Conservation (phyloP, 2,329 filamentous ascomycete species). For the Mollisia scopiformis region DNA sequence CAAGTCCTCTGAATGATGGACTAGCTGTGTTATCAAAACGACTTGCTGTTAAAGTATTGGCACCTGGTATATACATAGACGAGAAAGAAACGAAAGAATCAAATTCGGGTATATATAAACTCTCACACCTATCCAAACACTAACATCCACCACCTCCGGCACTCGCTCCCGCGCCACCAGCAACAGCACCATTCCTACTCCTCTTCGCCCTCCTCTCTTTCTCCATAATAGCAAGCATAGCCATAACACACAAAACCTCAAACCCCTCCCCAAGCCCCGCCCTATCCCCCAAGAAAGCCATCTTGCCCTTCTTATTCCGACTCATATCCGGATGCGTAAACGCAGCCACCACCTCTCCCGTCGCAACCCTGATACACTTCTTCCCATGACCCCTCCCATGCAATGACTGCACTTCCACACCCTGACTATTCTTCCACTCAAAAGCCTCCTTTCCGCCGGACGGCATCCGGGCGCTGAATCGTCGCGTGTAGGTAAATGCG, state of each 20-base stretch:
- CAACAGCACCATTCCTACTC: background rate
- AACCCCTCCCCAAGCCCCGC: slow-evolving; percentile 19
- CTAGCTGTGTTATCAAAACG: no score
- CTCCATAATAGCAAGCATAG: slow-evolving; percentile 20
- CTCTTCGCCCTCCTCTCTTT: slow-evolving; percentile 17
- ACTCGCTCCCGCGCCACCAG: background rate
- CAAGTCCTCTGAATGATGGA: no score
- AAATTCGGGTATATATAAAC: no score
- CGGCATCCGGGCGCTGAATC: slow-evolving; percentile 1
- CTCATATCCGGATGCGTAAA: slow-evolving; percentile 21
- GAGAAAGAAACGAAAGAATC: no score
- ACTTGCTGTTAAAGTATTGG: no score
- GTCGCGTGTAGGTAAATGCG: background rate
- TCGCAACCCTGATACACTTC: slow-evolving; percentile 22
- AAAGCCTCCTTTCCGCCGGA: slow-evolving; percentile 14
- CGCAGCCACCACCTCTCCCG: slow-evolving; percentile 22
- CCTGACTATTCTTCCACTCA: slow-evolving; percentile 23
- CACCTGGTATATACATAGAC: no score
- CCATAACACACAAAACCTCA: slow-evolving; percentile 22
- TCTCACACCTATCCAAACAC: background rate
- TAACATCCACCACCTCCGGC: background rate
- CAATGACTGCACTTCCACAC: slow-evolving; percentile 17
- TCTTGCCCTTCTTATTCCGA: slow-evolving; percentile 25
- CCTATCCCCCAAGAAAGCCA: slow-evolving; percentile 24
- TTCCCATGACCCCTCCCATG: slow-evolving; percentile 20